phyloP scores from a whole-genome alignment of 2,329 filamentous ascomycete genomes.

The Diaporthe sp. region DNA sequence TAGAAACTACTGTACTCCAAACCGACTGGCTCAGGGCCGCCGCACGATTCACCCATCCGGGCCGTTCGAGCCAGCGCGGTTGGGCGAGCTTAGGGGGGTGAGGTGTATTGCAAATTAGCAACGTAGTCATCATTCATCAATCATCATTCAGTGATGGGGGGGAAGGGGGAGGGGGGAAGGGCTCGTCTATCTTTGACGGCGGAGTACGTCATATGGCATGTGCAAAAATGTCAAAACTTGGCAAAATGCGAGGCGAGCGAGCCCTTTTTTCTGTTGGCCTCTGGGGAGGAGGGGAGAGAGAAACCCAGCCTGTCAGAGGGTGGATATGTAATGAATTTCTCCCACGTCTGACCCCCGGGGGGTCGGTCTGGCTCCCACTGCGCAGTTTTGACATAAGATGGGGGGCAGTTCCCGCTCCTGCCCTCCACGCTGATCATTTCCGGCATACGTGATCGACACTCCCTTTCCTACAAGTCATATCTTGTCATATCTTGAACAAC shows the following conservation, averaged over 20 bases:
- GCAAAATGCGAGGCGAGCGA: not conserved
- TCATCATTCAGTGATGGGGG: not conserved
- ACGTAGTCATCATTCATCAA: not conserved
- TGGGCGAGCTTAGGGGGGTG: not conserved
- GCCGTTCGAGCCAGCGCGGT: not conserved
- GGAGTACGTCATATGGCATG: conserved; percentile 33
- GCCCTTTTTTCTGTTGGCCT: not conserved
- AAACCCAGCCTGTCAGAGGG: conserved; percentile 21
- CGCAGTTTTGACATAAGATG: conserved; percentile 19
- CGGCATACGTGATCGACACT: conserved; percentile 14
- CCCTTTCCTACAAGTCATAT: conserved; percentile 21
- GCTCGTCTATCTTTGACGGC: conserved; percentile 25
- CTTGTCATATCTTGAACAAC: conserved; percentile 20
- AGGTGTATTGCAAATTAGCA: not conserved
- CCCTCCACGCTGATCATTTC: not conserved
- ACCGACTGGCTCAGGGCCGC: conserved; percentile 3
- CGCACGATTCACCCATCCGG: not conserved
- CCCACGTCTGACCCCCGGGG: conserved; percentile 14
- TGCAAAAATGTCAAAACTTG: not conserved
- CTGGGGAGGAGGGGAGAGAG: not conserved
- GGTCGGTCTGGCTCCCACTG: conserved; percentile 13
- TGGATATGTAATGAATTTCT: conserved; percentile 27
- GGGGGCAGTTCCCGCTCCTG: conserved; percentile 14
- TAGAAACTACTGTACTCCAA: not conserved
- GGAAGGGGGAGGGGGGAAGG: not conserved